Conservation (phyloP, 2,329 filamentous ascomycete species). For the Aurifilum marmelostoma region DNA sequence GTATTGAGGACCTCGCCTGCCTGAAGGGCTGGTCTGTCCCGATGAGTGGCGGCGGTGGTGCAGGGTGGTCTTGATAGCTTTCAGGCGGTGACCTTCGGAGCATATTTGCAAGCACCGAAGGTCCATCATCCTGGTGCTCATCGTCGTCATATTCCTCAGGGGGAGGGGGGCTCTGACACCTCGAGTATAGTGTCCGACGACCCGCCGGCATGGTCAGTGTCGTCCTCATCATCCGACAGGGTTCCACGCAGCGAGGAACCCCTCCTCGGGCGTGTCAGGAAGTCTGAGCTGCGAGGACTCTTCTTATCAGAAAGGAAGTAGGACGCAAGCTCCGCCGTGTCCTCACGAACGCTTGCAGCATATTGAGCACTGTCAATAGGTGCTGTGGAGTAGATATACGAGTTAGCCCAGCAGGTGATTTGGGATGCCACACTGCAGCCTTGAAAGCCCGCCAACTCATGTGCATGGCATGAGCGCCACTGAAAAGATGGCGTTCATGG, state of each 20-base stretch:
- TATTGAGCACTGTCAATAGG: constrained; percentile 72
- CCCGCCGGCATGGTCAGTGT: constrained; percentile 33
- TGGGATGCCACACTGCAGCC: background rate
- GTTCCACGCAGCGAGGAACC: constrained; percentile 15
- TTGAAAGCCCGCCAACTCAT: background rate
- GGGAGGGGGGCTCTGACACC: constrained; percentile 60
- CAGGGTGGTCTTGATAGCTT: constrained; percentile 31
- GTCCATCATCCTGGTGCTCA: constrained; percentile 38
- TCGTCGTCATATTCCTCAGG: constrained; percentile 43
- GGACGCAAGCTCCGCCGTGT: constrained; percentile 84
- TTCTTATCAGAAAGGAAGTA: constrained; percentile 73
- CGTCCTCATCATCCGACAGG: constrained; percentile 37
- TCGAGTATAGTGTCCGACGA: constrained; percentile 61
- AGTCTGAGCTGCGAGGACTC: constrained; percentile 47
- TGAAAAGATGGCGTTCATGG: background rate
- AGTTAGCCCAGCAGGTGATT: constrained; percentile 8
- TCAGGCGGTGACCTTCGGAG: constrained; percentile 54
- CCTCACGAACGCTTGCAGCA: constrained; percentile 78
- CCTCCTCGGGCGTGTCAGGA: constrained; percentile 45
- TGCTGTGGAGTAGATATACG: constrained; percentile 39
- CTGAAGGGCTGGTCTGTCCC: background rate
- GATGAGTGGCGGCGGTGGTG: background rate
- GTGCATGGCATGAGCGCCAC: background rate
- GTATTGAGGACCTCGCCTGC: constrained; percentile 28
- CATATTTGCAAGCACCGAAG: constrained; percentile 54